A percentile compares a stretch with the other conserved stretches of the same genome.
phyloP scores from a whole-genome alignment of 192 early-diverging fungal species.

The Entomortierella lignicola region DNA sequence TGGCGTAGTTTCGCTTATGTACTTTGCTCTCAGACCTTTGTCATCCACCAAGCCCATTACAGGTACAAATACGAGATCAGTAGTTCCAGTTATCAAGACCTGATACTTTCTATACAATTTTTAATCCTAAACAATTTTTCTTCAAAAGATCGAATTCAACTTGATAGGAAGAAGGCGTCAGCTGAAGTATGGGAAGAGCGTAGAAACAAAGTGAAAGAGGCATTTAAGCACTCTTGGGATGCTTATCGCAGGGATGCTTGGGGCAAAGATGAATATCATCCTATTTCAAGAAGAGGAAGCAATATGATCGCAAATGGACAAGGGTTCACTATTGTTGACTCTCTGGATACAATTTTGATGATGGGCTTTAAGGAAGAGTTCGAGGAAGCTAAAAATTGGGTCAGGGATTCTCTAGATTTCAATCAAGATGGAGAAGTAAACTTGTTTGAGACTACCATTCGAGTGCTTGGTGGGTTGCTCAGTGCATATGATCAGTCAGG shows the following conservation, averaged over 20 bases:
- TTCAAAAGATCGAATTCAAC: not conserved
- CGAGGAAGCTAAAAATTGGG: slow-evolving; percentile 71
- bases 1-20: slow-evolving; percentile 8
- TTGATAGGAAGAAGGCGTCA: not conserved
- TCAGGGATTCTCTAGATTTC: slow-evolving; percentile 70
- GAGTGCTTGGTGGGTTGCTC: slow-evolving; percentile 87
- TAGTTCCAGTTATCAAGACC: too few species aligned
- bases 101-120: too few species aligned
- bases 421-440: slow-evolving; percentile 74
- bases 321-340: slow-evolving; percentile 84
- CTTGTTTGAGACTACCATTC: slow-evolving; percentile 90
- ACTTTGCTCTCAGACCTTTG: not conserved
- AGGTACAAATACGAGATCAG: not conserved
- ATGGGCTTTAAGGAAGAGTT: slow-evolving; percentile 85
- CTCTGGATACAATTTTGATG: slow-evolving; percentile 84
- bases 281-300: slow-evolving; percentile 71
- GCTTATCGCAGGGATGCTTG: slow-evolving; percentile 84
- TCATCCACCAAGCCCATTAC: not conserved
- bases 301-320: slow-evolving; percentile 71
- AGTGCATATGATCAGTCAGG: slow-evolving; percentile 83
- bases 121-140: too few species aligned
- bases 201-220: slow-evolving; percentile 67
- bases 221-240: slow-evolving; percentile 84
- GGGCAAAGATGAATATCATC: slow-evolving; percentile 88
- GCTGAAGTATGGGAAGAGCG: slow-evolving; percentile 59